A percentile compares a stretch with the other conserved stretches of the same genome.
Evolutionary conservation across 2,329 filamentous ascomycete species (phyloP).

Genomic region (Aspergillus versicolor): DNA sequence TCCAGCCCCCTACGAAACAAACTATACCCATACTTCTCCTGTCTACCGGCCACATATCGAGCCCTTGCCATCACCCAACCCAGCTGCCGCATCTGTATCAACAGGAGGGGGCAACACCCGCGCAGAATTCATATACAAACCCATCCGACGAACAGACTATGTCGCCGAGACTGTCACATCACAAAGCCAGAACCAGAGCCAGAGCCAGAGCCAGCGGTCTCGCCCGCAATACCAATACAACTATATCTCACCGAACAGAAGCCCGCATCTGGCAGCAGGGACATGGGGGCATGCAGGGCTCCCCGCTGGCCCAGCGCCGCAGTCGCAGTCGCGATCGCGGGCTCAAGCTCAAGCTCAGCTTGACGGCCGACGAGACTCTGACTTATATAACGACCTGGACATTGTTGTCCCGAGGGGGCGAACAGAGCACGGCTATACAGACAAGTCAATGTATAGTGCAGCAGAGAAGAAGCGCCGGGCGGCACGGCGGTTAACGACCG

Average conservation of each 20-base stretch:
- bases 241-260: slow-evolving; percentile 19
- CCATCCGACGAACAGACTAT: slow-evolving; percentile 31
- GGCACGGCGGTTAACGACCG: slow-evolving; percentile 29
- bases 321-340: slow-evolving; percentile 1
- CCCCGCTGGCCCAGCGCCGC: too few species aligned
- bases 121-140: slow-evolving; percentile 33
- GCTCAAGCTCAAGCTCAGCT: neutral
- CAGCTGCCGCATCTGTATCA: neutral
- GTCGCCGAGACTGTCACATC: slow-evolving; percentile 19
- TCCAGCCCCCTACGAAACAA: slow-evolving; percentile 19
- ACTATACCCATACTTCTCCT: neutral
- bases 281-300: too few species aligned
- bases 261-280: too few species aligned
- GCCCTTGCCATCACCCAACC: neutral
- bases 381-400: slow-evolving; percentile 4
- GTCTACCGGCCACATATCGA: neutral
- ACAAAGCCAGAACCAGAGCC: neutral
- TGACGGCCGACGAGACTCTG: neutral
- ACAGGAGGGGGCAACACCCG: neutral
- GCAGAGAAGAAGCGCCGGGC: slow-evolving; percentile 25
- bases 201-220: neutral
- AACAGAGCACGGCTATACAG: neutral
- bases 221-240: slow-evolving; percentile 33
- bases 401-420: neutral
- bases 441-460: slow-evolving; percentile 8